These are phyloP conservation scores for Buddleja alternifolia DNA, from an alignment of 257 asterid genomes.

Conservation along the genomic window DNA sequence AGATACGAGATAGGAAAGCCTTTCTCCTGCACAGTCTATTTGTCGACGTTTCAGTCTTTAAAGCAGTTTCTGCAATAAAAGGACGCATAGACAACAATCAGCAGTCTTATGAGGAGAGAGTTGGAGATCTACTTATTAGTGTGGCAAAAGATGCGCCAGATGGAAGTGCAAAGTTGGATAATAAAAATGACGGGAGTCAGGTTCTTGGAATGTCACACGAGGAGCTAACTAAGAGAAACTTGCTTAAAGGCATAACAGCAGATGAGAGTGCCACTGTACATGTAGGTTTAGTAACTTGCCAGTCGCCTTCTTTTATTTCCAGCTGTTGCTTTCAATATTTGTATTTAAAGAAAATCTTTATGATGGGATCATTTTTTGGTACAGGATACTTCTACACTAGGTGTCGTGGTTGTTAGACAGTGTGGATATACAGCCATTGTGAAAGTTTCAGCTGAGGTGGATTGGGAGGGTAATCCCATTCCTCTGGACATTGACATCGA, in stretches of 20 bases:
- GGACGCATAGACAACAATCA: constrained; percentile 38
- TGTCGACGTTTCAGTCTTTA: constrained; percentile 72
- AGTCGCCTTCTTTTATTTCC: constrained; percentile 10
- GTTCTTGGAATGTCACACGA: constrained; percentile 62
- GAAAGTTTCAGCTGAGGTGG: constrained; percentile 61
- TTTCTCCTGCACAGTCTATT: constrained; percentile 76
- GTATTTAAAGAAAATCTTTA: constrained; percentile 17
- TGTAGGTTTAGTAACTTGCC: constrained; percentile 45
- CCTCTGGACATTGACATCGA: constrained; percentile 66
- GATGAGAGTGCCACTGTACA: constrained; percentile 80
- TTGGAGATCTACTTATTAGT: constrained; percentile 59
- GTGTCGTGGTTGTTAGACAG: constrained; percentile 75
- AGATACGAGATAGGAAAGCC: constrained; percentile 72
- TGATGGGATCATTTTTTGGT: constrained; percentile 25
- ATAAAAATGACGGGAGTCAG: constrained; percentile 63
- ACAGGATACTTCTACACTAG: constrained; percentile 76
- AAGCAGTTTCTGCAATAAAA: constrained; percentile 63
- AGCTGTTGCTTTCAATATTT: not conserved
- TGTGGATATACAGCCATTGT: constrained; percentile 68
- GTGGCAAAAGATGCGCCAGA: constrained; percentile 59
- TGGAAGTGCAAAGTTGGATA: constrained; percentile 64
- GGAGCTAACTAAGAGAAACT: constrained; percentile 63
- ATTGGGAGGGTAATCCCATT: constrained; percentile 50
- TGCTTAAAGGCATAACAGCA: constrained; percentile 85
- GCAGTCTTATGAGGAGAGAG: constrained; percentile 49